phyloP scores from a whole-genome alignment of 805 yeast genomes.

The Saturnispora dispora region DNA sequence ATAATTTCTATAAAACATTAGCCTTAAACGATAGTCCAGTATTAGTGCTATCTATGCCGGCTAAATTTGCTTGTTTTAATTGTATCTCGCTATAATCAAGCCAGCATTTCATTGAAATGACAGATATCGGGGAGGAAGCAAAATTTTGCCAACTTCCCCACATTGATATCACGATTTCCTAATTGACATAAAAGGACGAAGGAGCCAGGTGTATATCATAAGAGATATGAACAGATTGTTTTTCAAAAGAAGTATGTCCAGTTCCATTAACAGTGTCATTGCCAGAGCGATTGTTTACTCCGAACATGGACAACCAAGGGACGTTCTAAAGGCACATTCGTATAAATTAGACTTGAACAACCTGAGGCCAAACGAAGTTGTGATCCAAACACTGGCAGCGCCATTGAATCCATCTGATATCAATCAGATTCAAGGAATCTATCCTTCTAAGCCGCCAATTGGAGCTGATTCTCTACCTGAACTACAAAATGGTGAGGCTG shows the following conservation, averaged over 20 bases:
- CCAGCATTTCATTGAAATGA: too few relatives aligned
- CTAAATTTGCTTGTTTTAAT: background rate
- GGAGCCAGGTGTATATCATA: background rate
- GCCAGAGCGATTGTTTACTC: conserved; percentile 61
- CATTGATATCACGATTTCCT: background rate
- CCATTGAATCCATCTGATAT: conserved; percentile 90
- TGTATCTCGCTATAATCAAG: too few relatives aligned
- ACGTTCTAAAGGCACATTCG: conserved; percentile 43
- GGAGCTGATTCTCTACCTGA: conserved; percentile 43
- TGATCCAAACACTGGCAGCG: conserved; percentile 64
- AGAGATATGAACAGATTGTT: background rate
- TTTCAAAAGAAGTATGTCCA: conserved; percentile 11
- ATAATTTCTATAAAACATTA: too few relatives aligned
- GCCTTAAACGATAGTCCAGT: background rate
- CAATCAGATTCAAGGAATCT: conserved; percentile 78
- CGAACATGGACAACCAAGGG: conserved; percentile 57
- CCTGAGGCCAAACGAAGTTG: conserved; percentile 35
- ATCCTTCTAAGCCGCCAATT: conserved; percentile 67
- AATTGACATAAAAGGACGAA: background rate
- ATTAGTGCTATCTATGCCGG: background rate
- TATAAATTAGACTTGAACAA: conserved; percentile 33
- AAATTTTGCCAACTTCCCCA: background rate
- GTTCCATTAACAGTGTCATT: conserved; percentile 11
- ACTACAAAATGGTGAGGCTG: conserved; percentile 35
- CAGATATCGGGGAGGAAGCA: background rate